Base-by-base conservation (phyloP, 371 early-diverging fungal species). In the Mucor circinelloides region DNA sequence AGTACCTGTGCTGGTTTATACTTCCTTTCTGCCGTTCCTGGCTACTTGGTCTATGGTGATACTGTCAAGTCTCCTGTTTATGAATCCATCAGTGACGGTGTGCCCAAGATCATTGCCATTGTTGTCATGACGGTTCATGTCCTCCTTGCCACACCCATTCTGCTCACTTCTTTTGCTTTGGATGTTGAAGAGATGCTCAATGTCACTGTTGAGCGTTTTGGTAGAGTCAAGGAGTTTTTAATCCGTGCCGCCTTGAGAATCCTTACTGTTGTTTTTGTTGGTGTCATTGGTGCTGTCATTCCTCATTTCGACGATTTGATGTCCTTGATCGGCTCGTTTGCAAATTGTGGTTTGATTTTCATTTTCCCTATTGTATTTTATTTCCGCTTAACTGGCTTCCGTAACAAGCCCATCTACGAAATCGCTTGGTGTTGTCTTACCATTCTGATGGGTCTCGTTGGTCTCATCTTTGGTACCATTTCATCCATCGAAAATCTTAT, bases 11-110 rank as follows among this genome's bases (percentile, higher is more conserved):
- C 90, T 9, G 67, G 73, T 34, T 82, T 97, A 71, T 95, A 97
- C 73, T 68, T 93, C 52, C 40, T 91, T 57, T 88, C 91, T 44
- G 93, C 92, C 42, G 79, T 83, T 19, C 83, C 91, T 6, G 95
- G 94, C n/a, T 97, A 97, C 60, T 88, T 85, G 32, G 88, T 93
- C 17, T 97, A 93, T 71, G 97, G 96, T 52, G 78, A 82, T 36
- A 27, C 44, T 15, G 90, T 90, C n/a, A 52, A 73, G 52, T 89
- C 89, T 2, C 95, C 96, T 30, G 88, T 95, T 38, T 88, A 93
- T 68, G 71, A 85, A 63, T 92, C 85, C 60, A 78, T 96, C 34
- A 90, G 90, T 15, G 65, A 75, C 7, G 92, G 91, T 25, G 79
- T 87, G 17, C 76, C 87, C 25, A 80, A 88, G 9, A 87, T 80